A percentile compares a stretch with the other conserved stretches of the same genome.
Conservation (phyloP, 1,139 yeast species). For the Zygosaccharomyces pseudobailii region DNA sequence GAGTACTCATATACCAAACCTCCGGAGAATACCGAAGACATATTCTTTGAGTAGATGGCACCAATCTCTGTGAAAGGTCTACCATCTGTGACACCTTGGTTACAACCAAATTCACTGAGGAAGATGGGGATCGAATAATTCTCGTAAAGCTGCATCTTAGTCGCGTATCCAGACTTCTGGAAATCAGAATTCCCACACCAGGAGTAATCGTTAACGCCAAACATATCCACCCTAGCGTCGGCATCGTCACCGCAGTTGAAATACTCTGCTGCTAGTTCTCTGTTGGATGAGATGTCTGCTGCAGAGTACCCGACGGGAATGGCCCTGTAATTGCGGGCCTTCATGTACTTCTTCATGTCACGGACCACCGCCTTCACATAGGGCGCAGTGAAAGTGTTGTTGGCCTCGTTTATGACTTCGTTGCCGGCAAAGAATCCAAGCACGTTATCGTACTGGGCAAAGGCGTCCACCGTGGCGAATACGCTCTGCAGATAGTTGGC, state of each 20-base stretch:
- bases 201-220: constrained; percentile 89
- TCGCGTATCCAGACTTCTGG: constrained; percentile 64
- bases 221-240: constrained; percentile 65
- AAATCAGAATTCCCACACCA: constrained; percentile 86
- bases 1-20: constrained; percentile 77
- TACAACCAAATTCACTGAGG: constrained; percentile 93
- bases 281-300: constrained; percentile 70
- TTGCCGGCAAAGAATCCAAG: constrained; percentile 90
- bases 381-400: constrained; percentile 75
- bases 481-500: constrained; percentile 49
- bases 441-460: constrained; percentile 69
- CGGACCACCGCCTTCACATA: constrained; percentile 87
- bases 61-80: constrained; percentile 65
- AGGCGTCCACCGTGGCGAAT: constrained; percentile 62
- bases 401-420: constrained; percentile 74
- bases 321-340: constrained; percentile 55
- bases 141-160: constrained; percentile 59
- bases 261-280: constrained; percentile 71
- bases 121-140: constrained; percentile 75
- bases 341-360: constrained; percentile 75
- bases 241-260: constrained; percentile 75
- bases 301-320: constrained; percentile 91
- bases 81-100: constrained; percentile 41
- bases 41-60: constrained; percentile 55
- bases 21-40: constrained; percentile 72